Percentiles rank a stretch among this genome's conserved stretches.
phyloP scores from a whole-genome alignment of 2,329 filamentous ascomycete genomes.

The Pestalotiopsis sp. region DNA sequence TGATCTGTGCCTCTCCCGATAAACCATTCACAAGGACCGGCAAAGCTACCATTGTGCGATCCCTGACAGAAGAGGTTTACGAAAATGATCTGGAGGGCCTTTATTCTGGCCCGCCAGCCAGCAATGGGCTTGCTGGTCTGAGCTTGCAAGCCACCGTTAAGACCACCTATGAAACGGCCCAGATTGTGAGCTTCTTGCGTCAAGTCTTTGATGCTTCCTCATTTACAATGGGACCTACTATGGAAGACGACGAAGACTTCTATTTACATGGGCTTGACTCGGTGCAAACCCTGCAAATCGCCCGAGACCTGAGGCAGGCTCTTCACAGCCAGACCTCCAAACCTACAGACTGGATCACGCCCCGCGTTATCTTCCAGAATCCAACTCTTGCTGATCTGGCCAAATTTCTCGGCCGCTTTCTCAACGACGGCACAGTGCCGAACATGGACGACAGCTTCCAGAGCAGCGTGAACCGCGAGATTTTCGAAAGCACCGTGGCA shows the following conservation, averaged over 20 bases:
- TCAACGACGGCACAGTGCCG: conserved; percentile 14
- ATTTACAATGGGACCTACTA: neutral
- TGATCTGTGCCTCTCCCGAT: conserved; percentile 17
- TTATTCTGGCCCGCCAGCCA: conserved; percentile 11
- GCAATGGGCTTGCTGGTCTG: neutral
- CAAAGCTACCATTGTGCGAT: conserved; percentile 23
- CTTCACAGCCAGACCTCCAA: conserved; percentile 10
- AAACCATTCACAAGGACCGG: conserved; percentile 23
- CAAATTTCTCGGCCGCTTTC: conserved; percentile 12
- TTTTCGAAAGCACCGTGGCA: conserved; percentile 12
- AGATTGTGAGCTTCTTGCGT: conserved; percentile 11
- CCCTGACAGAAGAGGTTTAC: conserved; percentile 21
- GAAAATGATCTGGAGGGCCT: conserved; percentile 18
- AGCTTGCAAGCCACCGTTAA: conserved; percentile 1
- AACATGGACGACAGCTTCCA: conserved; percentile 3
- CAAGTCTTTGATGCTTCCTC: neutral
- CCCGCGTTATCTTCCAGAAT: conserved; percentile 17
- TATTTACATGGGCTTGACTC: conserved; percentile 19
- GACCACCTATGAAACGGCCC: conserved; percentile 5
- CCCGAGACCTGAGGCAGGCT: conserved; percentile 13
- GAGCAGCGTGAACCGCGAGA: neutral
- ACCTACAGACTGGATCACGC: conserved; percentile 15
- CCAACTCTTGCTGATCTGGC: conserved; percentile 15
- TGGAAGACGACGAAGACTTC: conserved; percentile 19
- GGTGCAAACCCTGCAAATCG: conserved; percentile 16